Evolutionary conservation across 2,329 filamentous ascomycete species (phyloP).

Genomic region (Trichoderma harzianum): DNA sequence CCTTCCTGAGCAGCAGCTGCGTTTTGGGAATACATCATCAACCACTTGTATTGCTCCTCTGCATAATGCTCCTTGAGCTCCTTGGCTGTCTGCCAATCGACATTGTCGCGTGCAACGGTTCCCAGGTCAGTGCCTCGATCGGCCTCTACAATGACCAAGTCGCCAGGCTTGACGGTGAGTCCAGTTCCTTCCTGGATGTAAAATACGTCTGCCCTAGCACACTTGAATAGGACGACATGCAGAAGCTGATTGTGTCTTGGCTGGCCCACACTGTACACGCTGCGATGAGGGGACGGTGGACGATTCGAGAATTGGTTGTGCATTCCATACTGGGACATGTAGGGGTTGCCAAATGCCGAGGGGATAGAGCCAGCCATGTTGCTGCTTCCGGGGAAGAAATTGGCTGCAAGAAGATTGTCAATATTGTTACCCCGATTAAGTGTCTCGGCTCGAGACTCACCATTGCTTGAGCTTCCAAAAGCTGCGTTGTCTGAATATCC

Average conservation of each 20-base stretch:
- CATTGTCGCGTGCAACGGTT: conserved; percentile 83
- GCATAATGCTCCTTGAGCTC: conserved; percentile 87
- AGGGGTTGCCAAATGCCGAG: conserved; percentile 37
- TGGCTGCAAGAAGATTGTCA: conserved; percentile 20
- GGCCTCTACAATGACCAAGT: conserved; percentile 95
- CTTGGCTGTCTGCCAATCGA: conserved; percentile 84
- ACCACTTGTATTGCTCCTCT: conserved; percentile 95
- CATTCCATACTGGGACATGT: conserved; percentile 46
- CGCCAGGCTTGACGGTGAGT: conserved; percentile 82
- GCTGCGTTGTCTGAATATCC: conserved; percentile 39
- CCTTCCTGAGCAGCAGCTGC: conserved; percentile 61
- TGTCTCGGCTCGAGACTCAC: conserved; percentile 32
- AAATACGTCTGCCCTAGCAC: conserved; percentile 89
- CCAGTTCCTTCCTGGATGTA: conserved; percentile 96
- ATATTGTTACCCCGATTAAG: conserved; percentile 5
- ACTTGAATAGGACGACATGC: conserved; percentile 95
- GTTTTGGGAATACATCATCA: conserved; percentile 96
- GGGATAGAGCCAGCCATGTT: conserved; percentile 26
- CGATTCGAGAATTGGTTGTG: conserved; percentile 46
- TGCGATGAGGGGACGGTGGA: conserved; percentile 59
- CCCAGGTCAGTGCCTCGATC: conserved; percentile 95
- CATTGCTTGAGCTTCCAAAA: conserved; percentile 38
- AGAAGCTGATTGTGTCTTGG: conserved; percentile 66
- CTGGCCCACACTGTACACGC: conserved; percentile 58
- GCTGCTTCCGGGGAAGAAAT: conserved; percentile 28